phyloP scores from a whole-genome alignment of 2,329 filamentous ascomycete species.

The Neofusicoccum laricinum region DNA sequence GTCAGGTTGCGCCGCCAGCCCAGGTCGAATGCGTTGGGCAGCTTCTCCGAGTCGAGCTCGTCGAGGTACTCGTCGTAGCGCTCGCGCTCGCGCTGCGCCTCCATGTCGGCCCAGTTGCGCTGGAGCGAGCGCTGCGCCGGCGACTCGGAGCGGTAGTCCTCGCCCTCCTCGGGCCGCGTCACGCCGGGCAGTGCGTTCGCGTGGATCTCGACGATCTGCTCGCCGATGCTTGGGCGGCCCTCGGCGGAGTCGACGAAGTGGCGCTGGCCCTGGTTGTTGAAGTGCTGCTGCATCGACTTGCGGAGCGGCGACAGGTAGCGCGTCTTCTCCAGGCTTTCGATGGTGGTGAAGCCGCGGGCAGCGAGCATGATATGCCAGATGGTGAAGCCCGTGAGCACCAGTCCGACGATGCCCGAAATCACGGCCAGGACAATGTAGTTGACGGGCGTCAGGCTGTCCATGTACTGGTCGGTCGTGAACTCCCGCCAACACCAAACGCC shows the following conservation, averaged over 20 bases:
- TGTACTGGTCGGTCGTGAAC: slow-evolving; percentile 67
- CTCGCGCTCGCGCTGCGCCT: slow-evolving; percentile 59
- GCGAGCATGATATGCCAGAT: slow-evolving; percentile 87
- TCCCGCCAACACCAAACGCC: slow-evolving; percentile 82
- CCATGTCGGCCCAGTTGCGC: slow-evolving; percentile 28
- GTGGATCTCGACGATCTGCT: slow-evolving; percentile 77
- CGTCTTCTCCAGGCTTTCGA: slow-evolving; percentile 94
- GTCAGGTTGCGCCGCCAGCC: slow-evolving; percentile 75
- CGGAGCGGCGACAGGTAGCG: slow-evolving; percentile 82
- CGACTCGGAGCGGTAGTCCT: slow-evolving; percentile 30
- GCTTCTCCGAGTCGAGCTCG: slow-evolving; percentile 79
- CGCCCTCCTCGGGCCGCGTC: slow-evolving; percentile 75
- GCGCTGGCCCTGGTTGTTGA: slow-evolving; percentile 38
- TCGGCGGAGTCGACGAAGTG: slow-evolving; percentile 38
- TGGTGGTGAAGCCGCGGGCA: slow-evolving; percentile 79
- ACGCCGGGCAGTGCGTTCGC: slow-evolving; percentile 77
- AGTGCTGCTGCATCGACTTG: slow-evolving; percentile 65
- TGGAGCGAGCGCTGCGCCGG: slow-evolving; percentile 44
- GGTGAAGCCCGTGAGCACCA: slow-evolving; percentile 87
- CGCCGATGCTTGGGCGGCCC: slow-evolving; percentile 45
- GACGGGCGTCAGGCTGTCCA: slow-evolving; percentile 77
- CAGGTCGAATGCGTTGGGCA: slow-evolving; percentile 92
- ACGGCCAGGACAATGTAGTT: slow-evolving; percentile 89
- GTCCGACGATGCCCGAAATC: slow-evolving; percentile 82
- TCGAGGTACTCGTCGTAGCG: slow-evolving; percentile 81